Evolutionary conservation across 2,329 filamentous ascomycete species (phyloP), one percentile per base, ranked within the genome.

Genomic region (Penicillium digitatum): DNA sequence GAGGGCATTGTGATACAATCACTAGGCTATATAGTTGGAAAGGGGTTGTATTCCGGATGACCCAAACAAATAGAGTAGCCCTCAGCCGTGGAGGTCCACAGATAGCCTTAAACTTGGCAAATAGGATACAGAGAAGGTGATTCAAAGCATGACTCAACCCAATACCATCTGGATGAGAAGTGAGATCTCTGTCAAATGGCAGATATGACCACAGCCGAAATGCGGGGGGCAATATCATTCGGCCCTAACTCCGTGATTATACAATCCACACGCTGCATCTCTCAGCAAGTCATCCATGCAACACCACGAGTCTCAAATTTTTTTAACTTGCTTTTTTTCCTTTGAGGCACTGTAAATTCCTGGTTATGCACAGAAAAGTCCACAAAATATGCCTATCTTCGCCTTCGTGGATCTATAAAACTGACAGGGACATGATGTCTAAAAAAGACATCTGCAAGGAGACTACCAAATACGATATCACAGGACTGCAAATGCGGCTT

Each of bases 1-100:
- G 71, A 60, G 10, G 67, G 62, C 72, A 74, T 75, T 34, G 55
- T 63, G 56, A 50, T 61, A 32, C 1, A 11, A 7, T 20, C 31
- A 39, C 29, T 48, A 9, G 10, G 12, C 7, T 38, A 5, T 39
- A 39, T 32, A 26, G 35, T 9, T 12, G 14, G 18, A 40, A 18
- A 14, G 46, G 32, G 29, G 45, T 40, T 24, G 29, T 37, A 24
- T 51, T 39, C 20, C n/a, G 27, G 35, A 29, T n/a, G 22, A 18
- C 18, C 18, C 37, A 39, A 34, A 49, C 14, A 20, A n/a, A 3
- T 18, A 24, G 32, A 37, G 32, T 27, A 32, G 8, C 7, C 11
- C 32, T 48, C 22, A 7, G 20, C 16, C 5, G 14, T 35, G 22
- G 22, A 47, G 10, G 7, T n/a, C 20, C 20, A 26, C 31, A 6